Conservation (phyloP, 495 filamentous ascomycete genomes). For the Bombardia bombarda region DNA sequence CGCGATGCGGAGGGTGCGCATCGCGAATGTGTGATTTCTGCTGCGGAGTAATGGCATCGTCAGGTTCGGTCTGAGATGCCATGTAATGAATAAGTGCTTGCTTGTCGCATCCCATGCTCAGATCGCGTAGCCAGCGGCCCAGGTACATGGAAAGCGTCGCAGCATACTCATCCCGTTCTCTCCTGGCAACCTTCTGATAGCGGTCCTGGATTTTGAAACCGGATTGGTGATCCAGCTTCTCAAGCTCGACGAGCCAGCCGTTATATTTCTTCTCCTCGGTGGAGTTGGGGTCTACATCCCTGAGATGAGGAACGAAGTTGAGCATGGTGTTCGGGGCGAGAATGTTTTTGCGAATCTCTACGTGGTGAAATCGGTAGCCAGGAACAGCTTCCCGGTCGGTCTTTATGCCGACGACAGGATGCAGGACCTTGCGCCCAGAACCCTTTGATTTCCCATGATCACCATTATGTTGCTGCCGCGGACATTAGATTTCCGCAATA, state of each 20-base stretch:
- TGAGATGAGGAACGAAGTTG: constrained; percentile 39
- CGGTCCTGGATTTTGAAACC: constrained; percentile 37
- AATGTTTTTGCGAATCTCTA: constrained; percentile 43
- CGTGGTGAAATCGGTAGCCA: constrained; percentile 38
- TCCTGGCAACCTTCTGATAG: constrained; percentile 28
- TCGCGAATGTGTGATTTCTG: constrained; percentile 34
- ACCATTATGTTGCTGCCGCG: constrained; percentile 18
- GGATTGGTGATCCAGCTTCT: constrained; percentile 40
- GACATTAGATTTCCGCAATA: constrained; percentile 7
- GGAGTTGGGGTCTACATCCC: constrained; percentile 36
- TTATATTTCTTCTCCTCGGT: constrained; percentile 34
- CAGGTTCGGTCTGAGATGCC: constrained; percentile 25
- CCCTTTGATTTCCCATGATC: constrained; percentile 29
- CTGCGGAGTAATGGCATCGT: constrained; percentile 35
- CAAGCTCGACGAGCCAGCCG: constrained; percentile 39
- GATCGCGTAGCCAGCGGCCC: constrained; percentile 33
- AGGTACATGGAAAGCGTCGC: constrained; percentile 35
- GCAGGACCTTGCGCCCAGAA: constrained; percentile 21
- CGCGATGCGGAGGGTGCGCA: constrained; percentile 24
- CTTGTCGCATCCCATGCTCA: constrained; percentile 35
- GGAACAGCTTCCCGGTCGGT: constrained; percentile 32
- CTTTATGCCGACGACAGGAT: constrained; percentile 31
- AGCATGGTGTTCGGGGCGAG: constrained; percentile 41
- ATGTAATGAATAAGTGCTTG: constrained; percentile 36
- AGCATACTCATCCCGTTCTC: constrained; percentile 34